Percentiles rank a stretch among this genome's conserved stretches.
These are phyloP conservation scores for Irpex rosettiformis DNA, from an alignment of 1,284 basidiomycete species.

Conservation along the genomic window DNA sequence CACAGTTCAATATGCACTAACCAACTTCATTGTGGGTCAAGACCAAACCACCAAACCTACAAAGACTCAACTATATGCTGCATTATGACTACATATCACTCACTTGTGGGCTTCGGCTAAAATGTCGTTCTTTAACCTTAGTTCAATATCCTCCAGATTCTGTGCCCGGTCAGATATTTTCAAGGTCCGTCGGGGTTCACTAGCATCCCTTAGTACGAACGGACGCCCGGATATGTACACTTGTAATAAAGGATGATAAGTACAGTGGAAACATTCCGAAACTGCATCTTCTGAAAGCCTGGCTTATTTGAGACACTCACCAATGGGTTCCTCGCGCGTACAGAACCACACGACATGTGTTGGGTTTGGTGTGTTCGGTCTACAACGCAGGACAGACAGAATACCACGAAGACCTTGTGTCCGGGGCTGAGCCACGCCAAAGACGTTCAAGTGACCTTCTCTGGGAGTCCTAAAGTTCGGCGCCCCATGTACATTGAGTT, in stretches of 20 bases:
- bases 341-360: constrained; percentile 83
- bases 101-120: constrained; percentile 82
- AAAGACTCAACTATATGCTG: background rate
- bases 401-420: constrained; percentile 91
- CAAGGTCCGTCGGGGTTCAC: constrained; percentile 80
- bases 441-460: constrained; percentile 80
- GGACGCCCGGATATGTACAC: constrained; percentile 94
- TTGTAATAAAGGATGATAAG: constrained; percentile 28
- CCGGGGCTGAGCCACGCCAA: constrained; percentile 93
- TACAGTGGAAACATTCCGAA: too few species aligned
- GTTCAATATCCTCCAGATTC: constrained; percentile 95
- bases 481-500: constrained; percentile 90
- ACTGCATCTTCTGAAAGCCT: too few species aligned
- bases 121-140: constrained; percentile 89
- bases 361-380: constrained; percentile 59
- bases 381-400: constrained; percentile 81
- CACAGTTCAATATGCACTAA: constrained; percentile 29
- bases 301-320: too few species aligned
- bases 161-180: constrained; percentile 88
- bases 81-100: constrained; percentile 17
- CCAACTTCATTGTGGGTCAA: constrained; percentile 91
- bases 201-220: constrained; percentile 93
- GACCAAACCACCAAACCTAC: constrained; percentile 85
- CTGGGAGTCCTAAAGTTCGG: constrained; percentile 91
- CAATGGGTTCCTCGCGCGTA: constrained; percentile 80